Evolutionary conservation across 805 yeast species (phyloP).

Genomic region (Monosporozyma siamensis): DNA sequence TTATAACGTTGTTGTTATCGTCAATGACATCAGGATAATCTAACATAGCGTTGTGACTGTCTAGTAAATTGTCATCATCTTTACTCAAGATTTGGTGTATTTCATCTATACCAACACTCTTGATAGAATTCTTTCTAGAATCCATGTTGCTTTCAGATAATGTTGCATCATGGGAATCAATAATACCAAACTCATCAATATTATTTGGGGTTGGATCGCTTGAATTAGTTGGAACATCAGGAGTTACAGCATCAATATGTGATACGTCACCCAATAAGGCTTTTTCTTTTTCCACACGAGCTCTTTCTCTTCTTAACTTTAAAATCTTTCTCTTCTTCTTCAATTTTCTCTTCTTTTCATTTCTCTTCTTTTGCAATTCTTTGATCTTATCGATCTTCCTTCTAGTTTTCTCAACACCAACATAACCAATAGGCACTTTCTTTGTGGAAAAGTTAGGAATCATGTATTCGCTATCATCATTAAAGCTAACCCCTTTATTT

Average conservation of each 20-base stretch:
- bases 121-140: slow-evolving; percentile 19
- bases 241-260: background rate
- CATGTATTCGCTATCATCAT: slow-evolving; percentile 28
- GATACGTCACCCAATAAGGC: slow-evolving; percentile 3
- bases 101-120: slow-evolving; percentile 27
- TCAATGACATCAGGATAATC: slow-evolving; percentile 6
- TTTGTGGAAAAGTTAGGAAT: slow-evolving; percentile 23
- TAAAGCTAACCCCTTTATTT: slow-evolving; percentile 50
- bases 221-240: background rate
- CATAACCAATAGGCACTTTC: slow-evolving; percentile 30
- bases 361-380: slow-evolving; percentile 28
- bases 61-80: slow-evolving; percentile 17
- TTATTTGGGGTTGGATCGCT: background rate
- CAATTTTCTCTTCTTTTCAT: slow-evolving; percentile 26
- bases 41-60: slow-evolving; percentile 7
- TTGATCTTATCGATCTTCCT: slow-evolving; percentile 30
- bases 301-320: slow-evolving; percentile 25
- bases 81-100: slow-evolving; percentile 25
- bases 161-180: background rate
- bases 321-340: slow-evolving; percentile 29
- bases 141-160: background rate
- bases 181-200: slow-evolving; percentile 1
- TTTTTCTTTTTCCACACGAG: slow-evolving; percentile 23
- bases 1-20: slow-evolving; percentile 6
- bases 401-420: slow-evolving; percentile 30